Conservation (phyloP, 2,329 filamentous ascomycete genomes). For the Neonectria magnoliae region DNA sequence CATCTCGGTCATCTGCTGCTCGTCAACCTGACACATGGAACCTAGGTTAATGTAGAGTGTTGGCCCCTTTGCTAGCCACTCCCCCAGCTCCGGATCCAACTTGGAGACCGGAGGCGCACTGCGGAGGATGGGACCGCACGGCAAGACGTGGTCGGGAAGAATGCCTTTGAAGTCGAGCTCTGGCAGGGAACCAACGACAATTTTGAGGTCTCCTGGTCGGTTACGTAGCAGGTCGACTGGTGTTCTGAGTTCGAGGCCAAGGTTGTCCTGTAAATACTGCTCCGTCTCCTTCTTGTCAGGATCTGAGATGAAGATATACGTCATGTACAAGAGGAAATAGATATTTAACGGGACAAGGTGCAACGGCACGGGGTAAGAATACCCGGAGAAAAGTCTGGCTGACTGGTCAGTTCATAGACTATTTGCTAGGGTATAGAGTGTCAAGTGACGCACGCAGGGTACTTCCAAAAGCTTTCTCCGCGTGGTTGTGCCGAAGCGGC, state of each 20-base stretch:
- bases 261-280: too few relatives aligned
- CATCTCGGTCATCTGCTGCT: too few relatives aligned
- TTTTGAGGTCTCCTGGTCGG: conserved; percentile 25
- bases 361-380: conserved; percentile 58
- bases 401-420: conserved; percentile 28
- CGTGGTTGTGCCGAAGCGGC: conserved; percentile 51
- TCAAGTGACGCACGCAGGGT: conserved; percentile 43
- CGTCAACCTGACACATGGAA: conserved; percentile 42
- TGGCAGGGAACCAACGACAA: conserved; percentile 42
- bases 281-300: too few relatives aligned
- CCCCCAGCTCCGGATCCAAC: conserved; percentile 51
- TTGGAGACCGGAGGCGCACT: conserved; percentile 45
- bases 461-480: conserved; percentile 48
- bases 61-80: conserved; percentile 54
- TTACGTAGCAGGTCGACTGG: conserved; percentile 35
- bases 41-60: conserved; percentile 62
- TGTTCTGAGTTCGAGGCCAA: conserved; percentile 5
- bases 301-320: too few relatives aligned
- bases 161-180: conserved; percentile 54
- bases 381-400: conserved; percentile 54
- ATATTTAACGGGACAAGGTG: conserved; percentile 54
- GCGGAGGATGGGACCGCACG: conserved; percentile 59
- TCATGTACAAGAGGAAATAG: conserved; percentile 46
- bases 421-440: too few relatives aligned
- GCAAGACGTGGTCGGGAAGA: conserved; percentile 51